Percentiles rank a stretch among this genome's conserved stretches.
These are phyloP conservation scores for Magnusiomyces suaveolens DNA, from an alignment of 1,139 yeast species.

Conservation along the genomic window DNA sequence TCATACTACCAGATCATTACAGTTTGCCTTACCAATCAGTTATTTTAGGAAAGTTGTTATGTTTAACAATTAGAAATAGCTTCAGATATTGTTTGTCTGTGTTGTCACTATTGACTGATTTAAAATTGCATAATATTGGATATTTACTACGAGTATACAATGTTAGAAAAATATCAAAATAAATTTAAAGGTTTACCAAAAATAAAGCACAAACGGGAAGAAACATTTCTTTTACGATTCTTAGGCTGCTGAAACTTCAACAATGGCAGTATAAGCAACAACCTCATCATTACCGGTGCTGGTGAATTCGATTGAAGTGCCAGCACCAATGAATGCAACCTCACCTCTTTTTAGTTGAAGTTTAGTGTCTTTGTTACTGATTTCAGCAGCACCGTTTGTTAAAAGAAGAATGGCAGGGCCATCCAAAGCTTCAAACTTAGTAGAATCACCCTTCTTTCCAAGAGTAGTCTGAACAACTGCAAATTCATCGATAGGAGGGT, in stretches of 20 bases:
- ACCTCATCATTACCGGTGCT: constrained; percentile 29
- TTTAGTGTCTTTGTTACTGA: constrained; percentile 37
- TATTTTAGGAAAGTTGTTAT: too few species aligned
- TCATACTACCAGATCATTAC: too few species aligned
- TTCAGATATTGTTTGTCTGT: not conserved
- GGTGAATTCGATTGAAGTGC: constrained; percentile 53
- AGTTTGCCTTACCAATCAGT: too few species aligned
- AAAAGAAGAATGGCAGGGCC: constrained; percentile 88
- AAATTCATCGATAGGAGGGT: constrained; percentile 96
- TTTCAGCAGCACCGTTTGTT: constrained; percentile 67
- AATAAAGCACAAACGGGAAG: too few species aligned
- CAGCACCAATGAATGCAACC: constrained; percentile 80
- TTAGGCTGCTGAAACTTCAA: constrained; percentile 14
- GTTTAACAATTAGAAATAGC: too few species aligned
- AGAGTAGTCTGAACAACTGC: constrained; percentile 64
- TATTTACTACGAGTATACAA: not conserved
- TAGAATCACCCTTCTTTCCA: constrained; percentile 34
- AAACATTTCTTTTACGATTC: too few species aligned
- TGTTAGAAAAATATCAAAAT: not conserved
- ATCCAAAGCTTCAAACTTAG: constrained; percentile 44
- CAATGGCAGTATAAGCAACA: constrained; percentile 23
- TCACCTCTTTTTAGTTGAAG: constrained; percentile 50
- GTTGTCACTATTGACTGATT: not conserved
- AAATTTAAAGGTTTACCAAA: not conserved
- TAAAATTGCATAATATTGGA: not conserved